Base-by-base conservation (phyloP, 2,329 filamentous ascomycete species). In the Diplocarpon mali region DNA sequence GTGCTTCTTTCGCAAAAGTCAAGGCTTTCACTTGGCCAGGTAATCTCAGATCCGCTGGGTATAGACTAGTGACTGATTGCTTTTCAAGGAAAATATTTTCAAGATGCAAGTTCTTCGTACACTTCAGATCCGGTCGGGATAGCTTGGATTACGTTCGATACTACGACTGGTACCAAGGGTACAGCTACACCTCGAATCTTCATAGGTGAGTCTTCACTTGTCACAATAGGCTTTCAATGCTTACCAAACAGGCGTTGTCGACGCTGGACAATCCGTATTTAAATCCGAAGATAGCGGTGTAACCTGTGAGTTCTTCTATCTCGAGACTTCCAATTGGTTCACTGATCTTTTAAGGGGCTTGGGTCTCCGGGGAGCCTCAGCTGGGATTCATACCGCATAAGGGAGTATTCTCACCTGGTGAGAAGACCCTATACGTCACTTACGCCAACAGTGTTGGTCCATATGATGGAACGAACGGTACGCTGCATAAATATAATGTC, bases 371-470 rank as follows among this genome's bases (percentile, higher is more conserved):
- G 10, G 52, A 54, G 32, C 53, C 53, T 27, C 46, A 50, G 44
- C 45, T 45, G 13, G 52, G 54, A 8, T 53, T 54, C 34, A 24
- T 56, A 14, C 54, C 54, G 24, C 54, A 56, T 35, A 54, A 52
- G 44, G 52, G 50, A 13, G 52, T 55, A n/a, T 40, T 55, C 10
- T 48, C 46, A 7, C 52, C 52, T 12, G 55, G 59, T 0, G 72
- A 78, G 55, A 71, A 73, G 46, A 67, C 68, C 0, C 59, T 78
- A 0, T 78, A 78, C 49, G 54, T 78, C 5, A 70, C 68, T 0
- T 78, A 78, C 54, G 67, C 66, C 13, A 68, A 78, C 40, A 73
- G 71, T 0, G 66, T 67, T 0, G 75, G 75, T 0, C 75, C 75
- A 1, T 78, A 76, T 45, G 75, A 78, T 46, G 75, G 74, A 11